Evolutionary conservation across 225 moss, liverwort and hornwort genomes (phyloP).

Genomic region (Thuidium tamariscinum): DNA sequence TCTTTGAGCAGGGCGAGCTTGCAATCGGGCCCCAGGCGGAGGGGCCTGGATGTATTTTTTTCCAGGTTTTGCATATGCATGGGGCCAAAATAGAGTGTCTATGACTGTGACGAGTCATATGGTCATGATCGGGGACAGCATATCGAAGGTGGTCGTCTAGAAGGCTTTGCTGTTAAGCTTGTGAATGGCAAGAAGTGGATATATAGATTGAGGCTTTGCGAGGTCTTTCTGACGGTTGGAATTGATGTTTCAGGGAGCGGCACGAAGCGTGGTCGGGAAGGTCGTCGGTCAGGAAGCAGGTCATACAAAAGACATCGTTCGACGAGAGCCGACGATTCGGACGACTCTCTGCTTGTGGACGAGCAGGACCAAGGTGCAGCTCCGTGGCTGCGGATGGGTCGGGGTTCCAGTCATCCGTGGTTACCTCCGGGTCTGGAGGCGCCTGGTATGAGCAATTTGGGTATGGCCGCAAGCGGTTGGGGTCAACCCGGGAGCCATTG

Average conservation of each 20-base stretch:
- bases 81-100: neutral
- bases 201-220: neutral
- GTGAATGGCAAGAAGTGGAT: neutral
- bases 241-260: constrained; percentile 19
- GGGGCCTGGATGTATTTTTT: too few species aligned
- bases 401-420: constrained; percentile 47
- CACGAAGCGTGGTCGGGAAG: constrained; percentile 63
- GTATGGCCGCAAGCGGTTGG: constrained; percentile 54
- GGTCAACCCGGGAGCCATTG: constrained; percentile 50
- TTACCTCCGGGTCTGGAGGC: constrained; percentile 51
- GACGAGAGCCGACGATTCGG: constrained; percentile 61
- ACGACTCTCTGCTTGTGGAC: constrained; percentile 73
- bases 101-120: neutral
- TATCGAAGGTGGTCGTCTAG: neutral
- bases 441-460: constrained; percentile 36
- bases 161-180: too few species aligned
- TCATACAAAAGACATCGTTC: constrained; percentile 60
- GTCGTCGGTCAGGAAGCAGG: constrained; percentile 43
- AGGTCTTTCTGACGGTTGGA: neutral
- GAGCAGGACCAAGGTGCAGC: constrained; percentile 68
- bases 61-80: neutral
- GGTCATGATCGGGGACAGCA: neutral
- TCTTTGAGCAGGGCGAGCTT: neutral
- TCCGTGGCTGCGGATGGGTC: constrained; percentile 58
- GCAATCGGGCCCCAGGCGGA: neutral